Evolutionary conservation across 176 grass and related monocot genomes (phyloP).

Genomic region (Hyparrhenia diplandra): DNA sequence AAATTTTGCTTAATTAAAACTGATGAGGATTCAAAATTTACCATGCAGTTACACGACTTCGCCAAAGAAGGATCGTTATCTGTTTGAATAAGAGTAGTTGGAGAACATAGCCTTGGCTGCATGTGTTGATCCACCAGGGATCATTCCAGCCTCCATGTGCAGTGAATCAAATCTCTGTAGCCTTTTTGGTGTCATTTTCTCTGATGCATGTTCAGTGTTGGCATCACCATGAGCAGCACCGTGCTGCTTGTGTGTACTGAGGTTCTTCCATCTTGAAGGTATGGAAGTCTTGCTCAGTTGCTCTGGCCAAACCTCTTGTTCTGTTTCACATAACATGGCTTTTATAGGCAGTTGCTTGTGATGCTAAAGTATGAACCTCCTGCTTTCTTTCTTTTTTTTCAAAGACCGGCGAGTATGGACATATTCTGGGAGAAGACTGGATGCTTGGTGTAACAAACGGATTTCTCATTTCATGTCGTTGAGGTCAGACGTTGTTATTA

Average conservation of each 20-base stretch:
- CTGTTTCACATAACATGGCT: constrained; percentile 12
- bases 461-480: constrained; percentile 1
- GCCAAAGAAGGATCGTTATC: background rate
- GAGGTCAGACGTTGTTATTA: constrained; percentile 10
- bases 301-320: background rate
- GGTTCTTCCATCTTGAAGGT: constrained; percentile 31
- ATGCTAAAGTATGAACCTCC: background rate
- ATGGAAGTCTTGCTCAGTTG: constrained; percentile 10
- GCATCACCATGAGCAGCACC: constrained; percentile 3
- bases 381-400: background rate
- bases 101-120: constrained; percentile 42
- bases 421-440: background rate
- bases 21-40: background rate
- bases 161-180: constrained; percentile 51
- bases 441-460: constrained; percentile 7
- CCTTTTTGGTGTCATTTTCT: constrained; percentile 8
- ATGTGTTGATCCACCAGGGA: constrained; percentile 28
- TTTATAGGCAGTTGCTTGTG: constrained; percentile 30
- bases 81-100: constrained; percentile 7
- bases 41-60: background rate
- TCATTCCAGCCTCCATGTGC: constrained; percentile 52
- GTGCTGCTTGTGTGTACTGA: constrained; percentile 19
- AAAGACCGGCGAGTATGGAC: constrained; percentile 4
- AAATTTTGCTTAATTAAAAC: background rate
- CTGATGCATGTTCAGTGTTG: constrained; percentile 16